Percentiles rank a stretch among this genome's conserved stretches.
Evolutionary conservation across 2,329 filamentous ascomycete species (phyloP).

Genomic region (Emmonsiellopsis sp.): DNA sequence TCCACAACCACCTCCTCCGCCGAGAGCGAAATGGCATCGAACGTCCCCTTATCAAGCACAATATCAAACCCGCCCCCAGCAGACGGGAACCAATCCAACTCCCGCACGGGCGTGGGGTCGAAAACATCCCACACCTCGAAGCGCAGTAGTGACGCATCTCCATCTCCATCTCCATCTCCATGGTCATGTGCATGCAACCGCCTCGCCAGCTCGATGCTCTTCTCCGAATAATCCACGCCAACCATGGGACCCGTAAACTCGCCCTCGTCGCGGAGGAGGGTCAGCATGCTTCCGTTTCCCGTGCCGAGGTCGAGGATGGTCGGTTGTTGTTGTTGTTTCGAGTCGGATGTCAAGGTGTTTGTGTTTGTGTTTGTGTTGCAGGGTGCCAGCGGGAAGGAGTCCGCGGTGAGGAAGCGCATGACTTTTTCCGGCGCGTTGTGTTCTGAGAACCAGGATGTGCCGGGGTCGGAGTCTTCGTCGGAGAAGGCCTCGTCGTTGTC

Average conservation of each 20-base stretch:
- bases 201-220: slow-evolving; percentile 64
- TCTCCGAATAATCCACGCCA: slow-evolving; percentile 77
- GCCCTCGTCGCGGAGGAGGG: slow-evolving; percentile 59
- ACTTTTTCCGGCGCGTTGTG: slow-evolving; percentile 78
- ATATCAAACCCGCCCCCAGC: slow-evolving; percentile 63
- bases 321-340: slow-evolving; percentile 12
- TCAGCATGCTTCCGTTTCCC: slow-evolving; percentile 87
- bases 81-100: slow-evolving; percentile 30
- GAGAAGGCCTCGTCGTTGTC: slow-evolving; percentile 61
- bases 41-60: slow-evolving; percentile 95
- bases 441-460: slow-evolving; percentile 95
- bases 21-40: slow-evolving; percentile 80
- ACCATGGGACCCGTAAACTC: slow-evolving; percentile 58
- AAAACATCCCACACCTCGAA: slow-evolving; percentile 61
- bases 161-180: slow-evolving; percentile 52
- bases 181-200: slow-evolving; percentile 42
- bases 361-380: slow-evolving; percentile 14
- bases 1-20: slow-evolving; percentile 23
- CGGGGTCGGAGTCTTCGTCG: slow-evolving; percentile 64
- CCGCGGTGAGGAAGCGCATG: slow-evolving; percentile 53
- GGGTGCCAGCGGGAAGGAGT: slow-evolving; percentile 36
- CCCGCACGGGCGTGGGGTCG: slow-evolving; percentile 17
- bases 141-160: slow-evolving; percentile 45
- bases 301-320: slow-evolving; percentile 78
- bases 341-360: slow-evolving; percentile 5